Base-by-base conservation (phyloP, 192 early-diverging fungal genomes). In the Kickxella alabastrina region DNA sequence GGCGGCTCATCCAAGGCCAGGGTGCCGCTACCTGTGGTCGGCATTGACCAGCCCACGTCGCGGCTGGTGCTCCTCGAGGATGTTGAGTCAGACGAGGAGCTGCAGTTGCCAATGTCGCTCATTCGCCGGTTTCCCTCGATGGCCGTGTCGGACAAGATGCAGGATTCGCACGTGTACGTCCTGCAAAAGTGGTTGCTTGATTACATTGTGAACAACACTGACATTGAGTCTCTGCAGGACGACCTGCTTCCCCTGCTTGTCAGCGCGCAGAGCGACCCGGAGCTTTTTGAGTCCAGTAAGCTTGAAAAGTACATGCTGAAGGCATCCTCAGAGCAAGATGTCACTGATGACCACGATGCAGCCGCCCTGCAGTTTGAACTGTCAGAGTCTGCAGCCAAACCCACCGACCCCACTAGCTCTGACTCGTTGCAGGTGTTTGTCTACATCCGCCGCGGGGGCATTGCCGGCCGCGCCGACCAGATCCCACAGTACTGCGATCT, bases 111-210 rank as follows among this genome's bases (percentile, higher is more conserved):
- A 31, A 68, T 78, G 34, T 52, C 61, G 12, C 51, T 89, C 44
- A 60, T 89, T 59, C 68, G 62, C 60, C 84, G 85, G 68, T 97
- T 93, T 56, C 91, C 92, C 6, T 79, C 80, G 1, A 70, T 95
- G 46, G 78, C 83, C 27, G 57, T 99, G 26, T 82, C 86, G 43
- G 86, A 88, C 38, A 81, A 88, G 36, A 78, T 97, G 54, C 84
- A 88, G 51, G 92, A 96, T 68, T 87, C 89, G 6, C 97, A 97
- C 55, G 47, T 96, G 18, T 99, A 98, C 54, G 82, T 98, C 10
- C 89, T 95, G 68, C 88, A 92, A 53, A 77, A 80, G 26, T 99
- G 97, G 97, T 85, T 99, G 2, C 64, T 95, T 43, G 92, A 97
- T 65, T 64, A 91, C 47, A 59, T 96, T 10, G 69, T 63, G 12